Conservation (phyloP, 352 stramenopile species). For the Phytophthora pisi region DNA sequence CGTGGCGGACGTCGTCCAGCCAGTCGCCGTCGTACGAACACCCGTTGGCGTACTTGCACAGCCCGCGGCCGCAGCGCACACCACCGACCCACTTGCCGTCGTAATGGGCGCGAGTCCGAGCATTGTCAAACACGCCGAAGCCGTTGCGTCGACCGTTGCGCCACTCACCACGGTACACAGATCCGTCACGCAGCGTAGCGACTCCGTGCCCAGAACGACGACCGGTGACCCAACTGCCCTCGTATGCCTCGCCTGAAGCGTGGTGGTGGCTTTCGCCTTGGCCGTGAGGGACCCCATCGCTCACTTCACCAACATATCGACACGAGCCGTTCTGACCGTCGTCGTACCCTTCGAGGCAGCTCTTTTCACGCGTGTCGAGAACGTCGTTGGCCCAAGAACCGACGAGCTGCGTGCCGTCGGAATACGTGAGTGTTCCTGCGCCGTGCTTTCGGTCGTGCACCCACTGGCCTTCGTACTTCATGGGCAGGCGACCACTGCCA, state of each 20-base stretch:
- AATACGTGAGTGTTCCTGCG: conserved; percentile 64
- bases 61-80: conserved; percentile 63
- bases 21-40: conserved; percentile 85
- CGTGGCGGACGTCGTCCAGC: conserved; percentile 81
- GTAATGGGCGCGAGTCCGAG: conserved; percentile 64
- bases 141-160: conserved; percentile 84
- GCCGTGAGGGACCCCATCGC: conserved; percentile 54
- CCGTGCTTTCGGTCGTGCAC: conserved; percentile 56
- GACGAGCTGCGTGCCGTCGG: conserved; percentile 51
- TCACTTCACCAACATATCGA: conserved; percentile 55
- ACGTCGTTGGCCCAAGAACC: conserved; percentile 43
- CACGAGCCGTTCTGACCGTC: conserved; percentile 50
- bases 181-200: conserved; percentile 71
- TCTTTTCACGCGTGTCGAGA: conserved; percentile 15
- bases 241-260: conserved; percentile 52
- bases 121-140: conserved; percentile 72
- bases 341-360: conserved; percentile 55
- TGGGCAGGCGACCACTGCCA: conserved; percentile 14
- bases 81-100: conserved; percentile 88
- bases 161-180: conserved; percentile 85
- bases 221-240: conserved; percentile 51
- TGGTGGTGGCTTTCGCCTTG: conserved; percentile 54
- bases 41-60: conserved; percentile 66
- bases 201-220: conserved; percentile 59
- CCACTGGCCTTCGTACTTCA: conserved; percentile 84